These are phyloP conservation scores for Fusarium dimerum DNA, from an alignment of 2,329 filamentous ascomycete species.

Conservation along the genomic window DNA sequence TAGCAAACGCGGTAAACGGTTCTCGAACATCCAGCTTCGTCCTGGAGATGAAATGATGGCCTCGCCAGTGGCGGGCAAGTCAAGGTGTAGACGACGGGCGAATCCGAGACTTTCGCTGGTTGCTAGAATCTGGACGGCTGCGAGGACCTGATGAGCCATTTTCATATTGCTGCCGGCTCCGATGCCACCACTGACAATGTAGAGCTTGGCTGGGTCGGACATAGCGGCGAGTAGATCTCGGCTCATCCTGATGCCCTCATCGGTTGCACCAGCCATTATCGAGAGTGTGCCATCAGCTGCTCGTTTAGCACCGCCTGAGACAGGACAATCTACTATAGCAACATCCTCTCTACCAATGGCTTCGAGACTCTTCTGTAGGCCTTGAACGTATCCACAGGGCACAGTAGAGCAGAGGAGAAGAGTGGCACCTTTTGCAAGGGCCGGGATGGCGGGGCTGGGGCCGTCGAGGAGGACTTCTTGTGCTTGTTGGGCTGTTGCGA, in stretches of 20 bases:
- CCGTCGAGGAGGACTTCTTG: conserved; percentile 13
- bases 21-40: conserved; percentile 64
- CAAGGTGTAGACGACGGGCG: conserved; percentile 55
- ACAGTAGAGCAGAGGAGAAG: conserved; percentile 14
- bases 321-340: conserved; percentile 38
- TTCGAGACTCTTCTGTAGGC: conserved; percentile 5
- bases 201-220: conserved; percentile 62
- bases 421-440: conserved; percentile 6
- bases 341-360: conserved; percentile 8
- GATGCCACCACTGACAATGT: conserved; percentile 60
- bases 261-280: conserved; percentile 69
- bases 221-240: conserved; percentile 63
- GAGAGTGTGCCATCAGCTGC: conserved; percentile 66
- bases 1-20: conserved; percentile 57
- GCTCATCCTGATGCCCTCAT: conserved; percentile 57
- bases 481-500: conserved; percentile 15
- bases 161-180: conserved; percentile 69
- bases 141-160: conserved; percentile 68
- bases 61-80: conserved; percentile 43
- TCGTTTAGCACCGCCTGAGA: conserved; percentile 29
- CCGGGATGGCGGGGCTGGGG: conserved; percentile 3
- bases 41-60: conserved; percentile 48
- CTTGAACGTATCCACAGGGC: conserved; percentile 10
- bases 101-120: conserved; percentile 63
- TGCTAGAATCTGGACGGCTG: conserved; percentile 63